Evolutionary conservation across 805 yeast species (phyloP), one percentile per base, ranked within the genome.

Genomic region (Blastobotrys attinorum): DNA sequence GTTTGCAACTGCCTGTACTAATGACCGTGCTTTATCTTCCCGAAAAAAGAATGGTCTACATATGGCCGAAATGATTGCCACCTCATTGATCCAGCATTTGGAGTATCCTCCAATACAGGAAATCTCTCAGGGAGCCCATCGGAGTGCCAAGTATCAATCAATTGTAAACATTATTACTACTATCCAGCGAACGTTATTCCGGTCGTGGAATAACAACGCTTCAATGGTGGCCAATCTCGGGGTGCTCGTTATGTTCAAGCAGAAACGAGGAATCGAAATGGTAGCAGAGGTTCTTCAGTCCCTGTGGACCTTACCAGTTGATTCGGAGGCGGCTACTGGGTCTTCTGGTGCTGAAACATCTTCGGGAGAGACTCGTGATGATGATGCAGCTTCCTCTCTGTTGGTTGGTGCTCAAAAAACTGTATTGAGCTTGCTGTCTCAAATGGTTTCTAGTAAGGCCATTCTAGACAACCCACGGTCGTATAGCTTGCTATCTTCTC

Each of bases 181-280:
- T 4, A 29, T 52, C 15, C 50, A 50, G 31, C 40, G 40, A 15
- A 46, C 37, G 31, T 40, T 48, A 40, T 41, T 53, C 39, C 50
- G 50, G 37, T 29, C 43, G 6, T 44, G 47, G 47, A 47, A 40
- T 29, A 37, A 49, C 29, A 33, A 27, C 22, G 16, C n/a, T 7
- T 39, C 49, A 1, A 25, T 32, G 22, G 34, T 39, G 8, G 46
- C 37, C 5, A 40, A 45, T 38, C 36, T 50, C 22, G 53, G 50
- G 2, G 57, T 57, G 2, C 56, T 57, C 37, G 53, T 57, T 15
- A 50, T 53, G 43, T 61, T 59, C 47, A 54, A 58, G 37, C 57
- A 59, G 37, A 42, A 37, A 15, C 56, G 59, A 15, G 65, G 65
- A 2, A 36, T 61, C 20, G 47, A 53, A 32, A 37, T 41, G 15